Base-by-base conservation (phyloP, 768 basidiomycete genomes). In the Amanita molliuscula region DNA sequence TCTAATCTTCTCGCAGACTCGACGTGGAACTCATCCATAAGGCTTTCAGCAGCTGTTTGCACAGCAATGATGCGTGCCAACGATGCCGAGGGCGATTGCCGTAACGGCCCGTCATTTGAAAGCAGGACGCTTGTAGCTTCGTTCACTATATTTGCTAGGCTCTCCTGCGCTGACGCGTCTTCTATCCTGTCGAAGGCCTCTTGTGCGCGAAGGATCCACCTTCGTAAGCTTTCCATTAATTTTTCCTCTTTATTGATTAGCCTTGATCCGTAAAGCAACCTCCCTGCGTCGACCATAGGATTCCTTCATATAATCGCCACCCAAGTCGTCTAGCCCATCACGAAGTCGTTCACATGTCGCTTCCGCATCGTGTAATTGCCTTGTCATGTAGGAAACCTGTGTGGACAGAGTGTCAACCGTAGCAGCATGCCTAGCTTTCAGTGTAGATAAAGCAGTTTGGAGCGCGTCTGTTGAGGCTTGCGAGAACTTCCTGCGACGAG, bases 251-350 rank as follows among this genome's bases (percentile, higher is more conserved):
- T 66, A 0, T 72, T 71, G 1, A 82, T 66, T 56, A 87, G 67
- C 0, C 0, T 73, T 69, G 2, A 91, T 75, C 9, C 88, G 67
- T 23, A 88, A 58, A 0, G 76, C 69, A 0, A 88, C 75, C 58
- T 92, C 88, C 29, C 84, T 69, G 20, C 88, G 67, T 15, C 88
- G 75, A 2, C 86, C 88, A 52, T 78, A 85, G 0, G 75, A 70
- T 60, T 89, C 88, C 25, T 81, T 78, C 31, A 81, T 73, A 26
- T 87, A 68, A 47, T 88, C 83, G 33, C 80, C 77, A 0, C 82
- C 81, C 0, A 88, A 66, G 38, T 86, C 81, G 52, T 88, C 86
- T 15, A 91, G 65, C 1, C 77, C 76, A 25, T 61, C 60, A 4
- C 82, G 77, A n/a, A 89, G 65, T 6, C 70, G 72, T 18, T 72